Evolutionary conservation across 805 yeast genomes (phyloP).

Genomic region (Teunomyces tritomae): DNA sequence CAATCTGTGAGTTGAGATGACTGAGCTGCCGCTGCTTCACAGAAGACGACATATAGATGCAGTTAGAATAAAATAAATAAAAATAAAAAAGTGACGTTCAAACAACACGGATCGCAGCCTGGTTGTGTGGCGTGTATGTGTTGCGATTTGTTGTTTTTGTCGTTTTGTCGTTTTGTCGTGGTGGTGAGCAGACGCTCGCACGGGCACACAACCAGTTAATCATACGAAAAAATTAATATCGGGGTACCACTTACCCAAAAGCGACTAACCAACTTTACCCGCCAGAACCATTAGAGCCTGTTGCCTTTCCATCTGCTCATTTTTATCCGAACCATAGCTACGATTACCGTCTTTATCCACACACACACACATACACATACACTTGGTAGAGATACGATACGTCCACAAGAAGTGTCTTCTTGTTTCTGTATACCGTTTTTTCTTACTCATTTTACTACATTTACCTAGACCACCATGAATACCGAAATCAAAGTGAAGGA

Average conservation of each 20-base stretch:
- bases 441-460: too few relatives aligned
- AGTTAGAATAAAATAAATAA: not conserved
- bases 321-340: too few relatives aligned
- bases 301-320: too few relatives aligned
- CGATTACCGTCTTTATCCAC: too few relatives aligned
- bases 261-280: too few relatives aligned
- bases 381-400: too few relatives aligned
- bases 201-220: constrained; percentile 2
- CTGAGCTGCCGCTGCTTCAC: constrained; percentile 45
- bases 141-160: not conserved
- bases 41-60: constrained; percentile 7
- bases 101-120: too few relatives aligned
- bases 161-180: not conserved
- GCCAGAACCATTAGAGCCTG: too few relatives aligned
- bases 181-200: not conserved
- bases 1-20: constrained; percentile 51
- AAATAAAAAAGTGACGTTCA: not conserved
- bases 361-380: too few relatives aligned
- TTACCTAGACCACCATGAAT: not conserved
- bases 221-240: constrained; percentile 1
- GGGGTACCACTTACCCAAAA: not conserved
- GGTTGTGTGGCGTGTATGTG: not conserved
- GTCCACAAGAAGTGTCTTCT: too few relatives aligned
- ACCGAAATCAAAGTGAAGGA: not conserved
- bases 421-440: too few relatives aligned